These are phyloP conservation scores for Agarophyton chilense DNA, from an alignment of 23 red algal genomes.

Conservation along the genomic window DNA sequence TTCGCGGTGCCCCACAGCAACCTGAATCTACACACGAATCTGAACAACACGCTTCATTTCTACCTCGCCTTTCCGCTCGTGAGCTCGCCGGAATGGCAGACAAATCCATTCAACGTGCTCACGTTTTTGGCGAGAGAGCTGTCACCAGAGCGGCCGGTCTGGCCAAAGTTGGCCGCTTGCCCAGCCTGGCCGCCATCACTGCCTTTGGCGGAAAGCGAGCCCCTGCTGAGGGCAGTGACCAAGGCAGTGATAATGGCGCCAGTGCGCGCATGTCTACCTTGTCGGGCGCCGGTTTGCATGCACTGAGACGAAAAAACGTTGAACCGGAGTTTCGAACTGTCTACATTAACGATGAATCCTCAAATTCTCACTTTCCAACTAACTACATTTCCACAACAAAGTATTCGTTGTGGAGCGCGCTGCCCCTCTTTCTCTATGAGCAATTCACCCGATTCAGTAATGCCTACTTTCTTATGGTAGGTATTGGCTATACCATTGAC, in stretches of 20 bases:
- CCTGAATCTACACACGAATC: neutral
- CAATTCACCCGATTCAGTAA: constrained; percentile 84
- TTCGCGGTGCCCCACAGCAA: neutral
- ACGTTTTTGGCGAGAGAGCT: constrained; percentile 15
- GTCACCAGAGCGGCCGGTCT: constrained; percentile 32
- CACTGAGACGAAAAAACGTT: neutral
- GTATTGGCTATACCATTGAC: constrained; percentile 74
- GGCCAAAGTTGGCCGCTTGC: constrained; percentile 15
- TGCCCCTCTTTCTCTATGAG: constrained; percentile 74
- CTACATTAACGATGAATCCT: constrained; percentile 43
- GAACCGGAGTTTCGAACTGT: constrained; percentile 44
- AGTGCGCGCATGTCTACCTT: constrained; percentile 3
- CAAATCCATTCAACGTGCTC: constrained; percentile 34
- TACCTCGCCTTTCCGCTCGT: constrained; percentile 28
- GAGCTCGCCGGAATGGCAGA: constrained; percentile 45
- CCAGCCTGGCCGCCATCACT: constrained; percentile 36
- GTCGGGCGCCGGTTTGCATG: constrained; percentile 2
- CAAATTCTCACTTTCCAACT: constrained; percentile 60
- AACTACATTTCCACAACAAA: constrained; percentile 96
- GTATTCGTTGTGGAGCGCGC: constrained; percentile 66
- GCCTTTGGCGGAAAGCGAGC: constrained; percentile 49
- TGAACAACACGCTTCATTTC: neutral
- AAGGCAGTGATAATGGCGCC: neutral
- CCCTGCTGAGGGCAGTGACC: constrained; percentile 13
- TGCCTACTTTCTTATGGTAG: constrained; percentile 88